Conservation (phyloP, 73 alveolate genomes). For the Paramecium sonneborni region DNA sequence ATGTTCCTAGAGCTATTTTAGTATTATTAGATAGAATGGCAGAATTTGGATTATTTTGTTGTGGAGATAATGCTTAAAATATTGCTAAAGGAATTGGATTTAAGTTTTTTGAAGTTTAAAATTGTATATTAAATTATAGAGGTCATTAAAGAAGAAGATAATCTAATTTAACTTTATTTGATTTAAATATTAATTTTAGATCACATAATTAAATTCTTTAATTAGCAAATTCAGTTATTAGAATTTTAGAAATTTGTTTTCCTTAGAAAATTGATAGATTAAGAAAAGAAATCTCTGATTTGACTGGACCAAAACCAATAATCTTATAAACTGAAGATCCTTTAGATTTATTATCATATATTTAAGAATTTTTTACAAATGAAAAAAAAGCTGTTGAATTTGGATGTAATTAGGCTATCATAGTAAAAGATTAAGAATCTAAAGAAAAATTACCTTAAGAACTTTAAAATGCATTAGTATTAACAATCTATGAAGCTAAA, state of each 20-base stretch:
- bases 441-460: conserved; percentile 75
- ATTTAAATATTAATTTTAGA: conserved; percentile 75
- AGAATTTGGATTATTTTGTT: conserved; percentile 77
- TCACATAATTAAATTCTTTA: conserved; percentile 85
- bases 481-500: conserved; percentile 89
- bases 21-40: conserved; percentile 69
- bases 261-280: conserved; percentile 85
- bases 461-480: conserved; percentile 79
- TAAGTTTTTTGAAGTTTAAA: conserved; percentile 79
- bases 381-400: conserved; percentile 61
- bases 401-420: conserved; percentile 89
- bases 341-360: background rate
- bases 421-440: conserved; percentile 81
- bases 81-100: conserved; percentile 94
- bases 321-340: conserved; percentile 59
- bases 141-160: background rate
- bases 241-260: conserved; percentile 76
- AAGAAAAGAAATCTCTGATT: conserved; percentile 74
- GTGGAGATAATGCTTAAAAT: conserved; percentile 94
- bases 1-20: conserved; percentile 78
- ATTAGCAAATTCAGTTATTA: conserved; percentile 81
- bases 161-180: background rate
- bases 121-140: conserved; percentile 44
- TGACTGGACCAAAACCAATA: conserved; percentile 84
- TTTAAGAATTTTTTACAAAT: background rate